Conservation (phyloP, 2,329 filamentous ascomycete genomes). For the Aureobasidium melanogenum region DNA sequence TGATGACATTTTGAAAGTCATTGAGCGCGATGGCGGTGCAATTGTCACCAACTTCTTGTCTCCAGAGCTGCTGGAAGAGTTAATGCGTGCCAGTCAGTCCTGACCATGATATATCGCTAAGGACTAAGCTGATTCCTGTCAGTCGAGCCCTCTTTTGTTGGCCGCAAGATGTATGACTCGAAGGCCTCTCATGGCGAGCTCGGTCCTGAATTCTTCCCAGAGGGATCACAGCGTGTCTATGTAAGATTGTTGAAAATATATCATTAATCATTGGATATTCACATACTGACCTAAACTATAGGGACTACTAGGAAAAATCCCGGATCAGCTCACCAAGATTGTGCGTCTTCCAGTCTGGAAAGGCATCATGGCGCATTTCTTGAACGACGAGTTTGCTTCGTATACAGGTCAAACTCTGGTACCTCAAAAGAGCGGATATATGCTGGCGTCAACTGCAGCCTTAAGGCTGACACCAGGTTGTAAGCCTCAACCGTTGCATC, state of each 20-base stretch:
- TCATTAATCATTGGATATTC: no score
- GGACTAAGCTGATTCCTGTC: background rate
- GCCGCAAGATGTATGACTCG: background rate
- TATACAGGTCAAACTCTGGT: background rate
- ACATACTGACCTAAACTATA: background rate
- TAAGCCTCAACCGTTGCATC: background rate
- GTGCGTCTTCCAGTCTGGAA: background rate
- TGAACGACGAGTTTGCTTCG: constrained; percentile 1
- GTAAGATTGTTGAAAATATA: background rate
- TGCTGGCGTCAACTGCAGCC: background rate
- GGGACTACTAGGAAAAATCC: background rate
- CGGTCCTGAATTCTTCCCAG: background rate
- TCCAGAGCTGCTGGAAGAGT: background rate
- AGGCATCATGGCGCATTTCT: background rate
- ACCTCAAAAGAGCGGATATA: background rate
- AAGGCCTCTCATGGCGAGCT: background rate
- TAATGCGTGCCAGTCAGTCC: background rate
- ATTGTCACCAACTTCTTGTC: background rate
- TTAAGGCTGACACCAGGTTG: background rate
- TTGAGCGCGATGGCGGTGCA: background rate
- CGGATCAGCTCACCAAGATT: background rate
- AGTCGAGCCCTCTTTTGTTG: background rate
- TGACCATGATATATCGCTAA: no score
- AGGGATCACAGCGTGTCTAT: background rate
- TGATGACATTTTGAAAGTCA: background rate